Percentiles rank a stretch among this genome's conserved stretches.
Conservation (phyloP, 441 rosid genomes). For the Adansonia grandidieri region DNA sequence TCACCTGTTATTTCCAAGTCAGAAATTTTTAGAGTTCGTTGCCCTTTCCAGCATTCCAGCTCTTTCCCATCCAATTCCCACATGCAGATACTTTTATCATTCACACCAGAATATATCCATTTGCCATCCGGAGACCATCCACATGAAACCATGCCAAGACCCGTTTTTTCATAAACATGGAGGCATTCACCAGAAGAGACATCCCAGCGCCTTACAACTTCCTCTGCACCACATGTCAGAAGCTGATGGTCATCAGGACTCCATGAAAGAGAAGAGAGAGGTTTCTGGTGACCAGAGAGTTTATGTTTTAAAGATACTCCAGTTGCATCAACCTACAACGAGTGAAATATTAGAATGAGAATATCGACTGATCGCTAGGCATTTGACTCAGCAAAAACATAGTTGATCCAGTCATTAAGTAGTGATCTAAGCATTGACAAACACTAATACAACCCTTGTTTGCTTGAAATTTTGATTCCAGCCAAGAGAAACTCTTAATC, state of each 20-base stretch:
- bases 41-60: constrained; percentile 59
- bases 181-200: constrained; percentile 66
- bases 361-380: constrained; percentile 5
- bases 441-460: not conserved
- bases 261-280: constrained; percentile 61
- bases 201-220: constrained; percentile 61
- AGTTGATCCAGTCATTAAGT: not conserved
- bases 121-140: constrained; percentile 64
- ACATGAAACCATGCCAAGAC: constrained; percentile 58
- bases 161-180: constrained; percentile 52
- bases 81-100: constrained; percentile 58
- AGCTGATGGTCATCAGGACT: constrained; percentile 59
- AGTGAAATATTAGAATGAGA: constrained; percentile 10
- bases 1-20: constrained; percentile 65
- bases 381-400: not conserved
- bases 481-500: not conserved
- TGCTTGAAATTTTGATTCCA: not conserved
- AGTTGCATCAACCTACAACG: constrained; percentile 47
- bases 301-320: constrained; percentile 45
- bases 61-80: constrained; percentile 66
- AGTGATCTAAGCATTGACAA: not conserved
- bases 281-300: constrained; percentile 54
- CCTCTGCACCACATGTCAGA: constrained; percentile 66
- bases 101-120: constrained; percentile 51
- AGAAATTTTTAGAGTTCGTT: constrained; percentile 49